Conservation (phyloP, 768 basidiomycete species). For the Chalciporus sphaerocephalus region DNA sequence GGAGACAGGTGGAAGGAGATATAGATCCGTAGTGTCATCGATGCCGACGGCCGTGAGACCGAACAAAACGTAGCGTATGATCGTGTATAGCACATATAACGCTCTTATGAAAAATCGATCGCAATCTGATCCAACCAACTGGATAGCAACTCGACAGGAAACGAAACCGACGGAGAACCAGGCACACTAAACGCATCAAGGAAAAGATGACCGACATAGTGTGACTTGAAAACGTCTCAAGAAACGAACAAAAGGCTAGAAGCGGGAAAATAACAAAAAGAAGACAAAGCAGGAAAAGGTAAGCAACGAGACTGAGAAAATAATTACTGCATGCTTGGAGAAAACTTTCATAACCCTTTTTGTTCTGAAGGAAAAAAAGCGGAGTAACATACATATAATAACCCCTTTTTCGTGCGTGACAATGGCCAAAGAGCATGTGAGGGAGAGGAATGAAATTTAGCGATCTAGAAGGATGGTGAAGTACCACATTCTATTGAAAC, state of each 20-base stretch:
- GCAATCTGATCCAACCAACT: neutral
- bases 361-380: neutral
- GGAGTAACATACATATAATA: slow-evolving; percentile 5
- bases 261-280: neutral
- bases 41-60: neutral
- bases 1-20: too few relatives aligned
- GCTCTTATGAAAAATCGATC: neutral
- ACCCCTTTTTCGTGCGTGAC: neutral
- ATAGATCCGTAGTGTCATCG: too few relatives aligned
- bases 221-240: neutral
- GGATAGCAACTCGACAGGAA: neutral
- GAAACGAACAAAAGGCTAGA: neutral
- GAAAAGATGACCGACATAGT: neutral
- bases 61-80: neutral
- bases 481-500: neutral
- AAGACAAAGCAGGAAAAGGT: too few relatives aligned
- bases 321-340: neutral
- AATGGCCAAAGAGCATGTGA: neutral
- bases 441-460: neutral
- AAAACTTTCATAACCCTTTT: neutral
- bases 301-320: neutral
- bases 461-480: neutral
- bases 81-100: neutral
- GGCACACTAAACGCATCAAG: neutral
- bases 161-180: neutral